Conservation (phyloP, 129 eudicot genomes). For the Mikania micrantha region DNA sequence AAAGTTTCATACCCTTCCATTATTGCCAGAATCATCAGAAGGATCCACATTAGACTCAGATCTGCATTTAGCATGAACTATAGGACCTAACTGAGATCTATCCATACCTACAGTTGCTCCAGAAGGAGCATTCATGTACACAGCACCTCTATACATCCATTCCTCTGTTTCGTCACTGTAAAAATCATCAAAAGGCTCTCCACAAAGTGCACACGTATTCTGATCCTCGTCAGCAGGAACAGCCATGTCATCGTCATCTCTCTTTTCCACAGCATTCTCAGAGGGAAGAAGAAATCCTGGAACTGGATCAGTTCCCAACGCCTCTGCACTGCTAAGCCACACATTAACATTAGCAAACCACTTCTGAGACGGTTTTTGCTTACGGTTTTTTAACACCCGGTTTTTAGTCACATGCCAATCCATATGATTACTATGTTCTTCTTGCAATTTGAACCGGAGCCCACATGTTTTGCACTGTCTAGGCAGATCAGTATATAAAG, state of each 20-base stretch:
- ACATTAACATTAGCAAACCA: constrained; percentile 73
- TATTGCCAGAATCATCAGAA: constrained; percentile 37
- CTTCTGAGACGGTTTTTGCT: constrained; percentile 84
- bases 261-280: constrained; percentile 49
- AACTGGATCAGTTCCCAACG: constrained; percentile 59
- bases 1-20: constrained; percentile 43
- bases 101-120: constrained; percentile 68
- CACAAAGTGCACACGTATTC: constrained; percentile 75
- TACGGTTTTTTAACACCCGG: constrained; percentile 62
- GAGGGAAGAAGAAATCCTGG: constrained; percentile 67
- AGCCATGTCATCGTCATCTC: constrained; percentile 73
- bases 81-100: constrained; percentile 77
- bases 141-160: constrained; percentile 98
- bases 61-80: constrained; percentile 87
- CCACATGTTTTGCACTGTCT: constrained; percentile 95
- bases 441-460: constrained; percentile 79
- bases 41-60: constrained; percentile 53
- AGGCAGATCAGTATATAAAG: constrained; percentile 72
- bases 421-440: constrained; percentile 94
- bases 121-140: constrained; percentile 68
- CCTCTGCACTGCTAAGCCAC: constrained; percentile 92
- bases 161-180: constrained; percentile 89
- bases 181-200: constrained; percentile 90
- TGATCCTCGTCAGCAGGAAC: constrained; percentile 97
- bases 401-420: constrained; percentile 97